These are phyloP conservation scores for Lathyrus aphaca DNA, from an alignment of 306 rosid genomes.

Conservation along the genomic window DNA sequence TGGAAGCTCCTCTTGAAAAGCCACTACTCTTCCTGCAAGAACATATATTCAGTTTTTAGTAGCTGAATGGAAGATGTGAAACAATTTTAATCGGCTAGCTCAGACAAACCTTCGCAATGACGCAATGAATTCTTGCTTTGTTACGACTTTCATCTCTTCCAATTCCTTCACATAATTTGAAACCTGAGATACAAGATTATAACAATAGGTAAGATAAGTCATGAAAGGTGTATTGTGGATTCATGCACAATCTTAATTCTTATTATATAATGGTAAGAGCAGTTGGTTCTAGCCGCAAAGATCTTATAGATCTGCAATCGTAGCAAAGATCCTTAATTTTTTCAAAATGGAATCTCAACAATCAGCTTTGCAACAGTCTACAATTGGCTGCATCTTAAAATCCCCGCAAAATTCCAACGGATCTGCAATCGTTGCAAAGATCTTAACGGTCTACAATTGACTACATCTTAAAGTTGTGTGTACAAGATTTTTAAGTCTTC, in stretches of 20 bases:
- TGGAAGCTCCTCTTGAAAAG: slow-evolving; percentile 94
- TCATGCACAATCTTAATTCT: not conserved
- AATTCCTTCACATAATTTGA: slow-evolving; percentile 70
- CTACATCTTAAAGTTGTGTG: not conserved
- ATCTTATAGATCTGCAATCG: not conserved
- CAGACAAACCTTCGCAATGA: slow-evolving; percentile 75
- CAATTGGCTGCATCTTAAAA: not conserved
- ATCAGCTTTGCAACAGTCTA: not conserved
- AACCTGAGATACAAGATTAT: slow-evolving; percentile 47
- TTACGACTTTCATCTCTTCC: slow-evolving; percentile 87
- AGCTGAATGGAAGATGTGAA: not conserved
- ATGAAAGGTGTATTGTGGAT: not conserved
- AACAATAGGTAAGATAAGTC: not conserved
- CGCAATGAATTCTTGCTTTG: slow-evolving; percentile 97
- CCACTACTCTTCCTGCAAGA: slow-evolving; percentile 92
- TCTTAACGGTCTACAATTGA: not conserved
- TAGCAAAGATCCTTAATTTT: not conserved
- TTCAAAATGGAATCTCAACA: not conserved
- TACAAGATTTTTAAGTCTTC: not conserved
- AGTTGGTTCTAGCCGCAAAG: not conserved
- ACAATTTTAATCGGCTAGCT: not conserved
- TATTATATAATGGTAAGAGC: not conserved
- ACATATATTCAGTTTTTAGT: not conserved
- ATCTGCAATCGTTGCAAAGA: no score
- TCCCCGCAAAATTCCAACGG: no score